Percentiles rank a stretch among this genome's conserved stretches.
These are phyloP conservation scores for Silene latifolia DNA, from an alignment of 148 eudicot species.

Conservation along the genomic window DNA sequence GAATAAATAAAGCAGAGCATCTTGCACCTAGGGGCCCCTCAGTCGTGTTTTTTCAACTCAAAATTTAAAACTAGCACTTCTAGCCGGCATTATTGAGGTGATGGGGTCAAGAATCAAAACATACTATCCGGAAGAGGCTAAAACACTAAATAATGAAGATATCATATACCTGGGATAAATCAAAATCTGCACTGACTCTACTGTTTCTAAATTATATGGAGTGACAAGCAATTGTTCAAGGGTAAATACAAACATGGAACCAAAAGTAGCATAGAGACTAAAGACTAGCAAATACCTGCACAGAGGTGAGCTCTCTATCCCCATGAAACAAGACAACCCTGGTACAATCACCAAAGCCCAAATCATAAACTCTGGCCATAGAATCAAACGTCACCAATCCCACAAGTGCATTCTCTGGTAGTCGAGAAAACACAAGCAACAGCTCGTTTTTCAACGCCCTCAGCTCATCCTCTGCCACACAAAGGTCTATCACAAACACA, in stretches of 20 bases:
- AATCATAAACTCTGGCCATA: slow-evolving; percentile 80
- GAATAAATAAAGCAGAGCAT: too few relatives aligned
- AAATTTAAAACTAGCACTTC: neutral
- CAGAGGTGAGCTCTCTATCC: slow-evolving; percentile 61
- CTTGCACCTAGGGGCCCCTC: too few relatives aligned
- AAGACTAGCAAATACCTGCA: slow-evolving; percentile 43
- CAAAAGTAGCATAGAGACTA: neutral
- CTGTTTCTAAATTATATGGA: too few relatives aligned
- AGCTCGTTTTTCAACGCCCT: slow-evolving; percentile 68
- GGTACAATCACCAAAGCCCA: slow-evolving; percentile 65
- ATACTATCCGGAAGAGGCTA: neutral
- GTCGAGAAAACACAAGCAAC: slow-evolving; percentile 43
- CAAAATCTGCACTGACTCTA: neutral
- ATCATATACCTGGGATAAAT: neutral
- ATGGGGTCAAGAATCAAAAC: neutral
- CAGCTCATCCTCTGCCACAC: slow-evolving; percentile 70
- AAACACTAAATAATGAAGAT: neutral
- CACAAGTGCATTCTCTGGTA: slow-evolving; percentile 75
- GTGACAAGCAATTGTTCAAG: neutral
- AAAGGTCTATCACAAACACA: slow-evolving; percentile 84
- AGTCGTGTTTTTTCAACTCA: too few relatives aligned
- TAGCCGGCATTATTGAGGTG: neutral
- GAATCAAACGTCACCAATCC: slow-evolving; percentile 85
- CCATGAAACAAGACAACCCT: slow-evolving; percentile 83
- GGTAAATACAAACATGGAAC: neutral